phyloP scores from a whole-genome alignment of 148 eudicot species.

The Vaccinium corymbosum region DNA sequence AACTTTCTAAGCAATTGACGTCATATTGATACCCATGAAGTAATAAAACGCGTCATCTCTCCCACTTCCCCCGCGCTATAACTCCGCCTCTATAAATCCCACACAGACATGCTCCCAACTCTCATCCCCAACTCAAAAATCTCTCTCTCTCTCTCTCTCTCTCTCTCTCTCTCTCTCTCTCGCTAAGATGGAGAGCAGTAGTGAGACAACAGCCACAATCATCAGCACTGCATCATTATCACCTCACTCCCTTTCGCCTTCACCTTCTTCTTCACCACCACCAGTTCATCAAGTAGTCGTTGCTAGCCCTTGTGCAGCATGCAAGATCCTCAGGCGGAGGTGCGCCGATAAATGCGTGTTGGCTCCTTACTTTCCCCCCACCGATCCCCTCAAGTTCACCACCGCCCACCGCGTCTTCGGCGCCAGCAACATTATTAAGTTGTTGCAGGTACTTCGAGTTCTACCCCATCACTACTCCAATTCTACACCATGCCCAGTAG shows the following conservation, averaged over 20 bases:
- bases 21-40: not conserved
- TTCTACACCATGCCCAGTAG: too few species aligned
- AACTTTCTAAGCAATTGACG: not conserved
- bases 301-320: slow-evolving; percentile 41
- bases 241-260: slow-evolving; percentile 8
- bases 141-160: not conserved
- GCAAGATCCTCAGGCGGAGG: slow-evolving; percentile 37
- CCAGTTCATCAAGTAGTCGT: slow-evolving; percentile 4
- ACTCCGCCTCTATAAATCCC: not conserved
- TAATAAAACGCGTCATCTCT: not conserved
- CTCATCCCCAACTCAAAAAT: not conserved
- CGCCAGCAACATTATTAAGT: slow-evolving; percentile 46
- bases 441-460: slow-evolving; percentile 29
- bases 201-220: not conserved
- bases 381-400: slow-evolving; percentile 42
- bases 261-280: slow-evolving; percentile 14
- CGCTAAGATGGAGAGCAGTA: not conserved
- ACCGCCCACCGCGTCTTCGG: slow-evolving; percentile 48
- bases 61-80: not conserved
- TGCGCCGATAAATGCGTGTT: slow-evolving; percentile 39
- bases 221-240: not conserved
- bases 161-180: not conserved
- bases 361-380: slow-evolving; percentile 47
- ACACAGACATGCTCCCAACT: not conserved
- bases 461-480: too few species aligned